Evolutionary conservation across 2,329 filamentous ascomycete species (phyloP), one percentile per base, ranked within the genome.

Genomic region (Microdochium bolleyi): DNA sequence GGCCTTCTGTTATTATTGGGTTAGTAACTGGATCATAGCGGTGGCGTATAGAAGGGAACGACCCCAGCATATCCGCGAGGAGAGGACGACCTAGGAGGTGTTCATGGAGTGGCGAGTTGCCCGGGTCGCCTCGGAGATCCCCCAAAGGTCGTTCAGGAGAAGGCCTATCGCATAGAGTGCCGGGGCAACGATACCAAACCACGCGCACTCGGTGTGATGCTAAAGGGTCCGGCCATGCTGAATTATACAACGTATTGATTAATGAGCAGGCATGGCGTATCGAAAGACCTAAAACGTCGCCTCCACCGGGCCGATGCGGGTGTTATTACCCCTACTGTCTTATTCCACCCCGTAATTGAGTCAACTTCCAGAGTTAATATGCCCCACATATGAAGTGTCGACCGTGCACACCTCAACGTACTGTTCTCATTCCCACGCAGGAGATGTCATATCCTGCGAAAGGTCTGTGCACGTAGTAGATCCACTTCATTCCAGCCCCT

Each of bases 1-100:
- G 30, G 30, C 30, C 30, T 34, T 34, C 30, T 34, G 30, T 34
- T 34, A 34, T 34, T 34, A 8, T 34, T 34, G 8, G 30, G 30
- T 34, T 34, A 34, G 30, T 34, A 34, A 51, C 32, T 58, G 54
- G 56, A 48, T 53, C 19, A 51, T 55, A 37, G 55, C 56, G 21
- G 52, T 54, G 50, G 46, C 53, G n/a, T 52, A 64, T 54, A 52
- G 54, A 38, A 16, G 60, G 27, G 50, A 34, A 34, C 30, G 30
- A 34, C 30, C 14, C 30, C 30, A 34, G 30, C 30, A 34, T 34
- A 34, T 34, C 30, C 30, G 30, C 30, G 30, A 34, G 30, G 30
- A 34, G 30, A 34, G 30, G 30, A 34, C 30, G 30, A 34, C 30
- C 30, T 34, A 34, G 30, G 30, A 34, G 30, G 30, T 34, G 30